Base-by-base conservation (phyloP, 495 filamentous ascomycete species). In the Talaromyces nanjingensis region DNA sequence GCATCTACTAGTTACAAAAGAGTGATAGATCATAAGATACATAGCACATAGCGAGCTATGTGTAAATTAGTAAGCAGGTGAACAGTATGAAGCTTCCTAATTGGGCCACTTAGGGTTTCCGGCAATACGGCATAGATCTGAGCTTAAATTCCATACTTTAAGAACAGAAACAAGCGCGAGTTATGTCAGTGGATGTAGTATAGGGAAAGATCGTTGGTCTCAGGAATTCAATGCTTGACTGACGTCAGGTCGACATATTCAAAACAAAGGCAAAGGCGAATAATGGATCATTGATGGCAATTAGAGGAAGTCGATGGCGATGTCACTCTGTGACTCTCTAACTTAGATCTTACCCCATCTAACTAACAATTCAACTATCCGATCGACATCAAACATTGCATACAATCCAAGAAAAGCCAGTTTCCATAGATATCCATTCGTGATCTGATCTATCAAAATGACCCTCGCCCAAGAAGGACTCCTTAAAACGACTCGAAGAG, bases 231-330 rank as follows among this genome's bases (percentile, higher is more conserved):
- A 29, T 34, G 9, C 3, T 34, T 11, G 33, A 11, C 25, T 55
- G 53, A 55, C 53, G 22, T 55, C 53, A 55, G 22, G 6, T 55
- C 53, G 53, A 55, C 53, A 55, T 27, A 55, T 16, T 52, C 45
- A n/a, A n/a, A 52, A 4, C 6, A 6, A 22, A 52, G 16, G 20
- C 45, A 18, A 52, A n/a, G 22, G 22, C 53, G 25, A 55, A 55
- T 27, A 52, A 22, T 8, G 16, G 20, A 55, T 25, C 25, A 25
- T 25, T 25, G 25, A 25, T 27, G 52, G 52, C 52, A 12, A 53
- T 24, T n/a, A 11, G 22, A 14, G 9, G 53, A 55, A 29, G 25
- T 55, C 29, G 25, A 29, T 29, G 25, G 25, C 53, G 53, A 24
- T 25, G n/a, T 55, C 22, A n/a, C n/a, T n/a, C n/a, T n/a, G n/a